Percentiles rank a stretch among this genome's conserved stretches.
Conservation (phyloP, 2,329 filamentous ascomycete genomes). For the Aspergillus nomiae region DNA sequence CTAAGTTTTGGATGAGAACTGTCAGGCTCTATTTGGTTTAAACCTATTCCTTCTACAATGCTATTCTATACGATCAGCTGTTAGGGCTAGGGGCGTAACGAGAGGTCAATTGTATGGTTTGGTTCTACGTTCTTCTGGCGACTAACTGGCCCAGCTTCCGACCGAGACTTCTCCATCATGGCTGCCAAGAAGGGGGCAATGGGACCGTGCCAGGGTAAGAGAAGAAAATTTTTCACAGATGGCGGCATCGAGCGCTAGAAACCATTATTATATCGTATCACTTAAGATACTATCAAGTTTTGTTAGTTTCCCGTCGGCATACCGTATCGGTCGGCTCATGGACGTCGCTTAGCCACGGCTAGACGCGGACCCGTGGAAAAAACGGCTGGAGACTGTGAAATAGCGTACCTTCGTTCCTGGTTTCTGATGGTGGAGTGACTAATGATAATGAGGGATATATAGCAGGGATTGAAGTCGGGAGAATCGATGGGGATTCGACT, state of each 20-base stretch:
- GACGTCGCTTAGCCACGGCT: not conserved
- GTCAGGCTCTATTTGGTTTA: not conserved
- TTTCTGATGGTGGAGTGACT: not conserved
- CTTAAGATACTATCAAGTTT: not conserved
- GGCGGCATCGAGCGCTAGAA: not conserved
- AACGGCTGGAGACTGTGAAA: not conserved
- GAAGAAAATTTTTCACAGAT: not conserved
- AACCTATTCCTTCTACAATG: not conserved
- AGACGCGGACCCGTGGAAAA: constrained; percentile 2
- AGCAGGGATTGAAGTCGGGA: not conserved
- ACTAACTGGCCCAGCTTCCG: no score
- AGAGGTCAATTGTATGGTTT: not conserved
- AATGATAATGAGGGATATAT: not conserved
- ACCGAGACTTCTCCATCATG: not conserved
- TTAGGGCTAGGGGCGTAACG: not conserved
- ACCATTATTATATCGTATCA: not conserved
- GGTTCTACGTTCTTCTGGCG: not conserved
- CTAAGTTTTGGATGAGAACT: not conserved
- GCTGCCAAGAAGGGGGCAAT: not conserved
- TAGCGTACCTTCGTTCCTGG: not conserved
- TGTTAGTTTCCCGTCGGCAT: constrained; percentile 2
- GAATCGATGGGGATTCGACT: not conserved
- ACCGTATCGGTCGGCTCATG: not conserved
- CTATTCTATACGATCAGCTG: not conserved
- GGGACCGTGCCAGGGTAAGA: not conserved